Evolutionary conservation across 2,329 filamentous ascomycete species (phyloP), one percentile per base, ranked within the genome.

Genomic region (Ophiostoma angusticollis): DNA sequence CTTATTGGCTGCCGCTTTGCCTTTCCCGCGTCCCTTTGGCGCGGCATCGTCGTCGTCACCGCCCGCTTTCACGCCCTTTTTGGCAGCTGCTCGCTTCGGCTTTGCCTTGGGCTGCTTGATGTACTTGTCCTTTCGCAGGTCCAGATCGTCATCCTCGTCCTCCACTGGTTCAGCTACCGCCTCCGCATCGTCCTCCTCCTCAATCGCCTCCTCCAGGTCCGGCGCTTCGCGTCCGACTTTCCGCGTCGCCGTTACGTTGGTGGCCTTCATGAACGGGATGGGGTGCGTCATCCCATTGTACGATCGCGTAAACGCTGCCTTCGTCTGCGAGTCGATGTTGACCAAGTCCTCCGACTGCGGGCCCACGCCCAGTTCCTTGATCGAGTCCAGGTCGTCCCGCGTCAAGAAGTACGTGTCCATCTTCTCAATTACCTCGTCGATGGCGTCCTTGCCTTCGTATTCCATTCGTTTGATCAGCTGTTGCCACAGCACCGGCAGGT

Each of bases 391-490:
- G 56, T 98, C 91, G 18, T 98, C 91, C 45, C 82, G 80, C 1
- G 91, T 96, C 41, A 98, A 67, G 58, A 80, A 98, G 61, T 98
- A 98, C 55, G 80, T 86, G 55, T 98, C 91, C 91, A 98, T 96
- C 39, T 95, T 68, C 39, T 91, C 76, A 52, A 98, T 98, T 39
- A 95, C 80, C 2, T 83, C 79, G 1, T 74, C 70, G 5, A 95
- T 80, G 7, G 73, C 72, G 1, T 93, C 86, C 52, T 84, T 91
- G 50, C 91, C 91, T 41, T 93, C 79, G 0, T 64, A 57, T 50
- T 85, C 73, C 39, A 98, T 65, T 42, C 75, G 72, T 50, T 81
- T 78, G 47, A 94, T 70, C 17, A 89, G 69, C 52, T 80, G 75
- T 32, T 81, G 72, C 84, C 89, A 96, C 1, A 98, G 68, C 1